These are phyloP conservation scores for Trichoderma brevicompactum DNA, from an alignment of 2,329 filamentous ascomycete genomes.

Conservation along the genomic window DNA sequence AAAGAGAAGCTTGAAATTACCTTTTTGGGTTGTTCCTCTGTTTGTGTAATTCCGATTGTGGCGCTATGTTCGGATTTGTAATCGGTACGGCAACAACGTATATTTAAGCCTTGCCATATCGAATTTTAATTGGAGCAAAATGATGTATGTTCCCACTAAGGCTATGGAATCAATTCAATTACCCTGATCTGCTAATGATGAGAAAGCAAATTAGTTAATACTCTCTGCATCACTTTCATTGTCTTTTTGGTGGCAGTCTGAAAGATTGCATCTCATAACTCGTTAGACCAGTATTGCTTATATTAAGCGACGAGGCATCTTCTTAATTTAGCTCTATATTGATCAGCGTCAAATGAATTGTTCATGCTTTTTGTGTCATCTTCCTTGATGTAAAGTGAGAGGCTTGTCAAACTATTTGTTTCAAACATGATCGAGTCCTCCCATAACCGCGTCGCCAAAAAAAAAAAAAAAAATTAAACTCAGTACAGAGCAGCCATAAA, in stretches of 20 bases:
- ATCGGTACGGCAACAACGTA: not conserved
- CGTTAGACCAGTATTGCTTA: too few relatives aligned
- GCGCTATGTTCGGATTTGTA: constrained; percentile 12
- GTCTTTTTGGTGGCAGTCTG: too few relatives aligned
- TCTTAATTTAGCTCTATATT: too few relatives aligned
- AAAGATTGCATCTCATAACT: not conserved
- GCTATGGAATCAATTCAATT: constrained; percentile 15
- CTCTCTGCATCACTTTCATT: not conserved
- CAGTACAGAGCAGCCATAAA: constrained; percentile 7
- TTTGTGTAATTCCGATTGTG: constrained; percentile 12
- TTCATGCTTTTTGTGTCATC: not conserved
- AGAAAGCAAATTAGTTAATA: constrained; percentile 8
- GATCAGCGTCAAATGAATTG: too few relatives aligned
- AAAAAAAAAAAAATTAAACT: constrained; percentile 1
- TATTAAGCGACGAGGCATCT: too few relatives aligned
- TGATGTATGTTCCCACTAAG: not conserved
- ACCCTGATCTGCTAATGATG: constrained; percentile 2
- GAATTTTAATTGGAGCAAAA: constrained; percentile 5
- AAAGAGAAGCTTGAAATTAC: not conserved
- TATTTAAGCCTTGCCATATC: not conserved
- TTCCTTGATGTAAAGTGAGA: not conserved
- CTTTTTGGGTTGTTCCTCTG: not conserved
- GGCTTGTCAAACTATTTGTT: not conserved
- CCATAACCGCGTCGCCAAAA: not conserved
- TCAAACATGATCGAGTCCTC: not conserved